Conservation (phyloP, 2,329 filamentous ascomycete species). For the Fusarium musae region DNA sequence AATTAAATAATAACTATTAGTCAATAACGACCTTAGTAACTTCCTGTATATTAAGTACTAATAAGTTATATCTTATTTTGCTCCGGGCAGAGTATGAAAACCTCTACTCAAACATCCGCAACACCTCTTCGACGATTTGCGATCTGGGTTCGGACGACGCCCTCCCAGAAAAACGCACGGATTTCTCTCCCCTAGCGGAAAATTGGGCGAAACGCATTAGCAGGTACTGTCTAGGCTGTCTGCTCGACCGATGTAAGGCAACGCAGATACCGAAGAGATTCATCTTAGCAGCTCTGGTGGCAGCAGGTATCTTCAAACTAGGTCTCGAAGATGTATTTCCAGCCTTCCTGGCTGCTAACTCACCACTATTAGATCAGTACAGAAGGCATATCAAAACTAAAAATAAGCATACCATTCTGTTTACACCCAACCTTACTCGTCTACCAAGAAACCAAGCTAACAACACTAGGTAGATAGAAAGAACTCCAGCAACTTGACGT, state of each 20-base stretch:
- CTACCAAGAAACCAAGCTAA: rapidly evolving
- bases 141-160: background rate
- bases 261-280: background rate
- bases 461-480: rapidly evolving
- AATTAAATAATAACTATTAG: too few relatives aligned
- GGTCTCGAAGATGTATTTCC: background rate
- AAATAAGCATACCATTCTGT: background rate
- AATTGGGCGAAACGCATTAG: background rate
- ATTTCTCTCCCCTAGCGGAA: background rate
- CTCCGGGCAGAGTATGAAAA: background rate
- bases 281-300: rapidly evolving
- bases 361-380: background rate
- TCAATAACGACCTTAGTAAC: too few relatives aligned
- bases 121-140: background rate
- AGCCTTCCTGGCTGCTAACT: background rate
- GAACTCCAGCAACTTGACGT: rapidly evolving
- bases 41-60: too few relatives aligned
- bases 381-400: background rate
- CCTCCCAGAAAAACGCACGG: background rate
- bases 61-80: too few relatives aligned
- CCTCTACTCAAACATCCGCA: background rate
- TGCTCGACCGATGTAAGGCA: background rate
- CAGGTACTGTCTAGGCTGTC: rapidly evolving
- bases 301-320: background rate
- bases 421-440: rapidly evolving